Evolutionary conservation across 345 rosid genomes (phyloP), one percentile per base, ranked within the genome.

Genomic region (Bruguiera parviflora): DNA sequence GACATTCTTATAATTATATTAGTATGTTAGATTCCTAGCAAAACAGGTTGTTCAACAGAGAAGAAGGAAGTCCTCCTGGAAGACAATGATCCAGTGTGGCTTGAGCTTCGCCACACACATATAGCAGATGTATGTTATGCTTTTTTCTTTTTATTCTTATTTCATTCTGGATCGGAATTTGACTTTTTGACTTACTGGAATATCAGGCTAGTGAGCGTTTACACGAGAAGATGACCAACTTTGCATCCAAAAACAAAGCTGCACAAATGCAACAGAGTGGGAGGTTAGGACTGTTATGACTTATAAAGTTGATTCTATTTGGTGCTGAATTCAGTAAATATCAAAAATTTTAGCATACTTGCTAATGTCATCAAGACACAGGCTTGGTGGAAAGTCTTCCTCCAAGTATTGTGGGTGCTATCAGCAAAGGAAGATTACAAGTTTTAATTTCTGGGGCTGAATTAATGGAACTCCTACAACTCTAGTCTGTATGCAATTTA

Each of bases 181-280:
- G 56, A 66, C 47, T 75, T 52, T 75, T 47, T 21, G 28, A 27
- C 58, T 67, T 60, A 69, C 55, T 77, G 52, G 35, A 60, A 70
- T 73, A 67, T 72, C 80, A 94, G 98, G 98, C 98, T 46, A 94
- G 97, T 73, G 98, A 91, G 82, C 82, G 92, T 61, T 88, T 94
- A 84, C 84, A 84, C 68, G 98, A 91, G 64, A 94, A 88, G 81
- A 85, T 93, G 90, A 88, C 92, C 58, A 93, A 77, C 77, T 89
- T 93, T 66, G 79, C 79, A 29, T 81, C 88, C 58, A 94, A 88
- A 90, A 94, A 94, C 85, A 94, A 88, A 82, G 98, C 98, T 47
- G 97, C 98, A 20, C 94, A 94, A 75, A 78, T 91, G 74, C 86
- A 83, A 70, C 81, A 84, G 55, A 81, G 78, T 78, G 84, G 82